These are phyloP conservation scores for Lasiodiplodia theobromae DNA, from an alignment of 2,329 filamentous ascomycete species.

Conservation along the genomic window DNA sequence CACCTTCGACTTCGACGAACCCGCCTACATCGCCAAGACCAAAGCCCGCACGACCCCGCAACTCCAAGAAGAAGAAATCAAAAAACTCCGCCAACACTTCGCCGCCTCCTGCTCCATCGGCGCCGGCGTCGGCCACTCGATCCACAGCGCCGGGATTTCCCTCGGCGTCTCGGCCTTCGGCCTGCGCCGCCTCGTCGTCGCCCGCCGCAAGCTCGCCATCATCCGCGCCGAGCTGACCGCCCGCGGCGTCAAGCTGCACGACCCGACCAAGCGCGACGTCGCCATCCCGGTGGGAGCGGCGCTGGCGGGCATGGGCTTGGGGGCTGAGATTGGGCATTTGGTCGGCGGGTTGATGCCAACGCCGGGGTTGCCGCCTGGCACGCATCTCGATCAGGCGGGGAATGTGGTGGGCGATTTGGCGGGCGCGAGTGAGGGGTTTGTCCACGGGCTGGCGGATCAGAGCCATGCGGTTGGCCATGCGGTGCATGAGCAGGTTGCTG, in stretches of 20 bases:
- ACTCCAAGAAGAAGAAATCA: constrained; percentile 16
- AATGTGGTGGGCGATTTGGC: not conserved
- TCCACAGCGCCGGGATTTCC: constrained; percentile 15
- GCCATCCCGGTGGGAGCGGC: constrained; percentile 11
- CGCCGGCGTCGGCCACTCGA: not conserved
- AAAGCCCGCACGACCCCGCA: not conserved
- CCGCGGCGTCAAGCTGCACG: constrained; percentile 7
- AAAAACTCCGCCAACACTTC: constrained; percentile 16
- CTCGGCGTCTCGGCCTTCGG: constrained; percentile 16
- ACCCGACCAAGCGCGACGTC: constrained; percentile 15
- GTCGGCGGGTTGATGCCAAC: not conserved
- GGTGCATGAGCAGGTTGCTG: constrained; percentile 3
- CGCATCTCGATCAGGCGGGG: not conserved
- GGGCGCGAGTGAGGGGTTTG: not conserved
- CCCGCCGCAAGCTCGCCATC: constrained; percentile 9
- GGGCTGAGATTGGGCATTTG: not conserved
- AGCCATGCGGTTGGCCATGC: not conserved
- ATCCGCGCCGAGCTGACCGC: constrained; percentile 5
- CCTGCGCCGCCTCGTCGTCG: constrained; percentile 2
- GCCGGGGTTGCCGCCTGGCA: not conserved
- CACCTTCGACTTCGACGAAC: constrained; percentile 23
- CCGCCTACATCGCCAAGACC: constrained; percentile 16
- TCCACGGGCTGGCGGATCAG: not conserved
- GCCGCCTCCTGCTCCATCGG: constrained; percentile 15
- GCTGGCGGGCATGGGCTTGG: constrained; percentile 9